These are phyloP conservation scores for Chalciporus chontae DNA, from an alignment of 768 basidiomycete genomes.

Conservation along the genomic window DNA sequence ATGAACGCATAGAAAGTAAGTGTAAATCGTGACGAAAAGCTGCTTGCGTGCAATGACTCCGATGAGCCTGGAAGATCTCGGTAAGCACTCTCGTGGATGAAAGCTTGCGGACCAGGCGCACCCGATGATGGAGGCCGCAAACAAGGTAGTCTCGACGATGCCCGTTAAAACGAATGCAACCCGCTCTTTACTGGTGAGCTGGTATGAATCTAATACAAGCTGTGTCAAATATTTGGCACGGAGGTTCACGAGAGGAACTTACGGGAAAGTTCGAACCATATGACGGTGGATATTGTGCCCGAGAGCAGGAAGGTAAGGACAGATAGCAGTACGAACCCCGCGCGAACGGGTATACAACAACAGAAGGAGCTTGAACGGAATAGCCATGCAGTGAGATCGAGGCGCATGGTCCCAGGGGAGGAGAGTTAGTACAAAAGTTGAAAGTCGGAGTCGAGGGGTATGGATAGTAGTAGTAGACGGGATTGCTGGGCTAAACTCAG, in stretches of 20 bases:
- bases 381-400: constrained; percentile 43
- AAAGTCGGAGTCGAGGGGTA: no score
- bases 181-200: constrained; percentile 28
- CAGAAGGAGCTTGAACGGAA: constrained; percentile 55
- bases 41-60: constrained; percentile 64
- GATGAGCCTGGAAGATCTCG: constrained; percentile 43
- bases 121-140: constrained; percentile 55
- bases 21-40: constrained; percentile 52
- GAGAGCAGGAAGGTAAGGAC: constrained; percentile 51
- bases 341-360: constrained; percentile 59
- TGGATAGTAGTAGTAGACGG: no score
- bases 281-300: constrained; percentile 47
- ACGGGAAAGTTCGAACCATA: constrained; percentile 66
- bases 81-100: neutral
- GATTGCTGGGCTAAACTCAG: no score
- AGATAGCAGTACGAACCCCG: constrained; percentile 57
- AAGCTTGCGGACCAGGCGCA: constrained; percentile 21
- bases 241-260: constrained; percentile 21
- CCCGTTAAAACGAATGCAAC: constrained; percentile 48
- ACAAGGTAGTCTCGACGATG: constrained; percentile 51
- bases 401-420: constrained; percentile 31
- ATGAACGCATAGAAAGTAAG: constrained; percentile 55
- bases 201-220: constrained; percentile 31
- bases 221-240: neutral
- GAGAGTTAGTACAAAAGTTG: no score